Evolutionary conservation across 306 rosid species (phyloP), one percentile per base, ranked within the genome.

Genomic region (Quercus suber): DNA sequence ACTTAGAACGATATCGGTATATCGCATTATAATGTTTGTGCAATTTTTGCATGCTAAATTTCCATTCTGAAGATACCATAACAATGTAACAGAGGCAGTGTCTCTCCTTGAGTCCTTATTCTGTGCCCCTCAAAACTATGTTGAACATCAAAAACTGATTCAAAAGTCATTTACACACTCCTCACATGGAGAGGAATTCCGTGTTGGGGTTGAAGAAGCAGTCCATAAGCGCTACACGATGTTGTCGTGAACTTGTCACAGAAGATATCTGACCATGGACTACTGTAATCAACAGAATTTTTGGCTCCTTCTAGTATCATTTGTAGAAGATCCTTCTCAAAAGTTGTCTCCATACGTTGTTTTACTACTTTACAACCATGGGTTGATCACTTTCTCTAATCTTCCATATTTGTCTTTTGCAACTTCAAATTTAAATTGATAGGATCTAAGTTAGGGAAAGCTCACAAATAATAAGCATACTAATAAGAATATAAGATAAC

Each of bases 301-400:
- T 76, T 71, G 17, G 91, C 90, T 71, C 92, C 86, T 71, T 90
- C 82, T 1, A 90, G 84, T 68, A 90, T 83, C 89, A 85, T 88
- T 71, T 90, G 92, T 11, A 90, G 69, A 12, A 92, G 88, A 76
- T 88, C 97, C 56, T 87, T 72, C 73, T 86, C 92, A 58, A 52
- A 41, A 33, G 77, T 49, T 49, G 78, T 79, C 60, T 68, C 78
- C 21, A 9, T 69, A 3, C 90, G 88, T 5, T 85, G 81, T 23
- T 87, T 85, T 67, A 85, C 86, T 57, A 87, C 76, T 59, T 55
- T 53, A 67, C 51, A 72, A 91, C 84, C 77, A 28, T 82, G 90
- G 73, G 77, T 80, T 17, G 30, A 91, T 83, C 59, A 83, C 84
- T 77, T 93, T 89, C 86, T 89, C 89, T 78, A 89, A 49, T 85